Evolutionary conservation across 495 filamentous ascomycete species (phyloP).

Genomic region (Xeromyces bisporus): DNA sequence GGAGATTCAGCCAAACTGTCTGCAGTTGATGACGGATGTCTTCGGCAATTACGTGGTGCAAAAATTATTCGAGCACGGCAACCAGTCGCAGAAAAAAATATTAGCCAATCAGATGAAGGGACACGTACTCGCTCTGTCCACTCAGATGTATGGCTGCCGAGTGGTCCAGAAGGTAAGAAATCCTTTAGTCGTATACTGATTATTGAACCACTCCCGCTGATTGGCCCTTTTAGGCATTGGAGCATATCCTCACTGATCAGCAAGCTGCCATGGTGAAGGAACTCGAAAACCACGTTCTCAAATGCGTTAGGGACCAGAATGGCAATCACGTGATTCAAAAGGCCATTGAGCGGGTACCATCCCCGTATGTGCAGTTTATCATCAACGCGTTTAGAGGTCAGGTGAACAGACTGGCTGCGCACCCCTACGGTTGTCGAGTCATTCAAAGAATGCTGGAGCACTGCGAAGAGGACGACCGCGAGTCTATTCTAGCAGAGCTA

Average conservation of each 20-base stretch:
- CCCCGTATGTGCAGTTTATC: constrained; percentile 72
- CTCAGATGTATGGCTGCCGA: constrained; percentile 87
- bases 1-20: constrained; percentile 64
- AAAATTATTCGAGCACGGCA: constrained; percentile 94
- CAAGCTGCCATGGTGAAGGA: constrained; percentile 74
- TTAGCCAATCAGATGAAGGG: constrained; percentile 76
- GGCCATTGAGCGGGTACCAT: constrained; percentile 72
- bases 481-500: constrained; percentile 59
- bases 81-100: constrained; percentile 79
- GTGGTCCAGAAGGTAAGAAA: constrained; percentile 75
- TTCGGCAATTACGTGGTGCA: constrained; percentile 99
- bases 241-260: constrained; percentile 81
- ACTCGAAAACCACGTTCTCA: constrained; percentile 58
- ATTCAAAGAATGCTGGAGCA: constrained; percentile 86
- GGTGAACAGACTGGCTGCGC: constrained; percentile 59
- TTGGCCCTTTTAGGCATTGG: constrained; percentile 48
- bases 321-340: constrained; percentile 97
- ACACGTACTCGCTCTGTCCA: constrained; percentile 59
- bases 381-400: constrained; percentile 70
- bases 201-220: no score
- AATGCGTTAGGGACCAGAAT: constrained; percentile 76
- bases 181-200: no score
- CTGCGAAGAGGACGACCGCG: constrained; percentile 54
- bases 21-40: constrained; percentile 89
- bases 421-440: constrained; percentile 83